Evolutionary conservation across 1,284 basidiomycete genomes (phyloP).

Genomic region (Papiliotrema fonsecae): DNA sequence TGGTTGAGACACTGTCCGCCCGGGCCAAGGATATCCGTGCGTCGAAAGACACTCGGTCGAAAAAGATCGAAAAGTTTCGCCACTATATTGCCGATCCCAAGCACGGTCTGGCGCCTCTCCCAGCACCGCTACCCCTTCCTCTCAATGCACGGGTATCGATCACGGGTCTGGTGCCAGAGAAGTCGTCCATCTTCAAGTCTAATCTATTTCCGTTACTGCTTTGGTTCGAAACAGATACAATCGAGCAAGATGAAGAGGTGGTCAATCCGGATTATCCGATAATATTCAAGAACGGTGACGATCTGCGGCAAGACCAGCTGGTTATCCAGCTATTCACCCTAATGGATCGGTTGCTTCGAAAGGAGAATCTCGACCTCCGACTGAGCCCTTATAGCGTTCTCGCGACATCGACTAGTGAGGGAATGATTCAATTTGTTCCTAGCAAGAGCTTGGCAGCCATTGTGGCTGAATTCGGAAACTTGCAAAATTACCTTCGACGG

Average conservation of each 20-base stretch:
- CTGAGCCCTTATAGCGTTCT: constrained; percentile 90
- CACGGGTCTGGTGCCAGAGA: constrained; percentile 80
- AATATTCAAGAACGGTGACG: constrained; percentile 99
- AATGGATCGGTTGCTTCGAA: constrained; percentile 89
- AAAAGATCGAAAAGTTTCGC: constrained; percentile 94
- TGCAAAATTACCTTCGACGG: constrained; percentile 81
- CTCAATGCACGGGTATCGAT: constrained; percentile 79
- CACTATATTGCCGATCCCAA: constrained; percentile 78
- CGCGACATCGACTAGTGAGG: constrained; percentile 85
- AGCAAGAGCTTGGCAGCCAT: constrained; percentile 93
- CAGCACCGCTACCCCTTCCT: constrained; percentile 73
- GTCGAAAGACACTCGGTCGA: constrained; percentile 87
- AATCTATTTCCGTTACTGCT: constrained; percentile 89
- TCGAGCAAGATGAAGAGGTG: constrained; percentile 32
- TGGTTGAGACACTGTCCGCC: constrained; percentile 75
- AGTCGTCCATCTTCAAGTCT: constrained; percentile 95
- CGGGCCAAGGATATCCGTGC: constrained; percentile 79
- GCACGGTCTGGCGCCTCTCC: constrained; percentile 67
- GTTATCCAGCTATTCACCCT: constrained; percentile 96
- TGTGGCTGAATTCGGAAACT: constrained; percentile 83
- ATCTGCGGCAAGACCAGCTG: constrained; percentile 95
- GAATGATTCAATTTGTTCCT: constrained; percentile 93
- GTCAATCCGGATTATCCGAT: constrained; percentile 67
- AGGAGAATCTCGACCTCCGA: constrained; percentile 93
- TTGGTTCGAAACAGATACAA: constrained; percentile 69